Evolutionary conservation across 164 flowering plant genomes (phyloP), one percentile per base, ranked within the genome.

Genomic region (Cinnamomum micranthum): DNA sequence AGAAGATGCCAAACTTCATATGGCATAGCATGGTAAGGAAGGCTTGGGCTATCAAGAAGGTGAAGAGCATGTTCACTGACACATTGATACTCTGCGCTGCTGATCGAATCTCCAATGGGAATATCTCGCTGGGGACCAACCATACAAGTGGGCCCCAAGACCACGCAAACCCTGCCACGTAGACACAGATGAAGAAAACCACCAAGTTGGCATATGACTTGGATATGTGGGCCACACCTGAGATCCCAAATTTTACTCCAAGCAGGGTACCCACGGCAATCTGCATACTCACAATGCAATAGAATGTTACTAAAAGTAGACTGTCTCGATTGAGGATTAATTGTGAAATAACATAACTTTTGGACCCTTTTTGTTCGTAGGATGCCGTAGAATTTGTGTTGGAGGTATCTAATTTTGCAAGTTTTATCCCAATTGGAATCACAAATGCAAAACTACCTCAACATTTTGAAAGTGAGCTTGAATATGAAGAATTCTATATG

Each of bases 101-200:
- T 0, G 98, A 92, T 19, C 98, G 84, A 77, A 93, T 92, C 60
- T 93, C 98, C 7, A 93, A 73, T 0, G 98, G 98, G 82, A 91
- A 91, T 4, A 93, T 90, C 73, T 93, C 98, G 81, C 92, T 89
- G 0, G 98, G 97, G 27, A 94, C 97, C 23, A 94, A 60, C 93
- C 95, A 92, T 0, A 94, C 98, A 0, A 94, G 81, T 0, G 95
- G 98, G 0, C 98, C 95, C 98, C 98, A 94, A 6, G 98, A 94
- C 97, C 97, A 94, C 0, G 97, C 98, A 59, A 92, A 94, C 0
- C 87, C 97, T 0, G 93, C 82, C 0, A 94, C 97, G 68, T 87
- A 91, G 12, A 84, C 63, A 82, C 98, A 92, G 7, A 94, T 94
- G 83, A 90, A 88, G 17, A 86, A 77, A 65, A 94, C 93, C 69